phyloP scores from a whole-genome alignment of 768 basidiomycete genomes.

The Hysterangium stoloniferum region DNA sequence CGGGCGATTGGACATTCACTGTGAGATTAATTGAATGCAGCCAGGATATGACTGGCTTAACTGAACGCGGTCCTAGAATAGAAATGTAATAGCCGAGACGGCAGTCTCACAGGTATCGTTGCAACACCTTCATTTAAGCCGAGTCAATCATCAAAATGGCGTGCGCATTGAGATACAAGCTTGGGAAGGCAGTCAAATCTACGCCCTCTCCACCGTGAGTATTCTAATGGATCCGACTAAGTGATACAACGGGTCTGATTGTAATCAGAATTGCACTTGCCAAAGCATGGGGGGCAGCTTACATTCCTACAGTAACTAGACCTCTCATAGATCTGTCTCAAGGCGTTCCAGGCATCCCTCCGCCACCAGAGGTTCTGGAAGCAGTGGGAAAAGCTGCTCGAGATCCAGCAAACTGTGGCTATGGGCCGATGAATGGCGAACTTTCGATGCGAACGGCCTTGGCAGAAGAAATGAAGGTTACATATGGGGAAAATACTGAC shows the following conservation, averaged over 20 bases:
- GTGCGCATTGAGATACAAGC: background rate
- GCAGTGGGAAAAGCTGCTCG: slow-evolving; percentile 39
- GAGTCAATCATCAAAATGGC: too few species aligned
- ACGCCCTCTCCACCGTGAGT: slow-evolving; percentile 1
- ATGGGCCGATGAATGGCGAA: slow-evolving; percentile 56
- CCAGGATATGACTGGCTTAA: too few species aligned
- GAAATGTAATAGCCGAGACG: too few species aligned
- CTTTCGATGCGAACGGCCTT: slow-evolving; percentile 41
- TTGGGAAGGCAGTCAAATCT: background rate
- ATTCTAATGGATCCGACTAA: background rate
- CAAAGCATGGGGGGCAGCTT: slow-evolving; percentile 46
- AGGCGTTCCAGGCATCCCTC: slow-evolving; percentile 63
- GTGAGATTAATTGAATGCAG: too few species aligned
- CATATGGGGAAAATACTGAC: slow-evolving; percentile 47
- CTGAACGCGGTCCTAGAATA: too few species aligned
- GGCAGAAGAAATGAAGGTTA: slow-evolving; percentile 49
- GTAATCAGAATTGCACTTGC: slow-evolving; percentile 53
- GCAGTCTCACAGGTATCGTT: too few species aligned
- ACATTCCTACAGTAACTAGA: slow-evolving; percentile 31
- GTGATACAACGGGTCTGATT: background rate
- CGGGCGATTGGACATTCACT: too few species aligned
- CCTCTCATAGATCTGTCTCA: slow-evolving; percentile 70
- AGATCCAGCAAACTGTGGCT: slow-evolving; percentile 41
- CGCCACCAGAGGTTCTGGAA: slow-evolving; percentile 42
- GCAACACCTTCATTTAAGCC: too few species aligned